Percentiles rank a stretch among this genome's conserved stretches.
phyloP scores from a whole-genome alignment of 129 eudicot species.

The Chrysanthemum lavandulifolium region DNA sequence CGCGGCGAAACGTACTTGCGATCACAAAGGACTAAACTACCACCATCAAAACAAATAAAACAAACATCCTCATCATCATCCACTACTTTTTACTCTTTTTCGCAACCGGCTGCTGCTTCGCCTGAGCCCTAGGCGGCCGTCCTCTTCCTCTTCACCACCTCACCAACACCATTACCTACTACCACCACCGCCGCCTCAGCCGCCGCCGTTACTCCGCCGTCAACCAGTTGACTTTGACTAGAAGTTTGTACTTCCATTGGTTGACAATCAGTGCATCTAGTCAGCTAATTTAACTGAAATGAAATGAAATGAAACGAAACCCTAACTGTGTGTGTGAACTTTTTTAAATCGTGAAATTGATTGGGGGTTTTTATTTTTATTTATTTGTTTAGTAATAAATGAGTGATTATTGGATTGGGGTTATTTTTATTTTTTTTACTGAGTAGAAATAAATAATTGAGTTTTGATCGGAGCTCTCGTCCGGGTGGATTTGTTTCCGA shows the following conservation, averaged over 20 bases:
- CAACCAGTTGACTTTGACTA: conserved; percentile 35
- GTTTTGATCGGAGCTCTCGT: too few species aligned
- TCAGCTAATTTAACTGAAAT: conserved; percentile 15
- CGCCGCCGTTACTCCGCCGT: conserved; percentile 15
- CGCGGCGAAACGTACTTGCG: conserved; percentile 74
- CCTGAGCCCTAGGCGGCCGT: conserved; percentile 59
- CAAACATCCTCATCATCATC: conserved; percentile 99
- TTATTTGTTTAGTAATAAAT: conserved; percentile 2
- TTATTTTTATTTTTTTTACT: neutral
- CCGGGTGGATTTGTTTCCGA: too few species aligned
- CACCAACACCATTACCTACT: conserved; percentile 21
- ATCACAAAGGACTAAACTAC: conserved; percentile 88
- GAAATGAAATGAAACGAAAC: conserved; percentile 31
- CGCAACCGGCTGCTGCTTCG: conserved; percentile 33
- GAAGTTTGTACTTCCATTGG: conserved; percentile 18
- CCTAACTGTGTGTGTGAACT: conserved; percentile 38
- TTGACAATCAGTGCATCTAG: neutral
- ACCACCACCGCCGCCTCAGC: conserved; percentile 10
- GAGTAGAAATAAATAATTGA: too few species aligned
- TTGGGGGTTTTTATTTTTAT: conserved; percentile 20
- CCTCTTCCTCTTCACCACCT: conserved; percentile 71
- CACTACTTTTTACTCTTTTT: conserved; percentile 56
- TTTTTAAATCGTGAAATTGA: conserved; percentile 6
- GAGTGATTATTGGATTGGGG: conserved; percentile 18
- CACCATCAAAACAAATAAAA: conserved; percentile 97